Evolutionary conservation across 768 basidiomycete genomes (phyloP).

Genomic region (Mycena sanguinolenta): DNA sequence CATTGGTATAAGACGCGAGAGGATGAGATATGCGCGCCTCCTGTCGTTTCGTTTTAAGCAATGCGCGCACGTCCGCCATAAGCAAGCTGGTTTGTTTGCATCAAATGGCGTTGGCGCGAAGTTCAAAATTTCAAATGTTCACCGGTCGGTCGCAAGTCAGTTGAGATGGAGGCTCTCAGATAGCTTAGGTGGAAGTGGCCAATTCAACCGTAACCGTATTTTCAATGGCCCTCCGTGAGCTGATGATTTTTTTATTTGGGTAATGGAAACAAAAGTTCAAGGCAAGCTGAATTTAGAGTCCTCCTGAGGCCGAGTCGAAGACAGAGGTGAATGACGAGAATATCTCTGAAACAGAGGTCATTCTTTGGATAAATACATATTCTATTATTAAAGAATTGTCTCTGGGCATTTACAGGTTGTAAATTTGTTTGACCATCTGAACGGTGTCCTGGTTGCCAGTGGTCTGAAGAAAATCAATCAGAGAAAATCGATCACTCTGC

Average conservation of each 20-base stretch:
- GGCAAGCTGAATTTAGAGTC: constrained; percentile 49
- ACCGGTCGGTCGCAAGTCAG: too few species aligned
- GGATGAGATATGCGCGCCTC: constrained; percentile 81
- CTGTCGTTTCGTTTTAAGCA: constrained; percentile 87
- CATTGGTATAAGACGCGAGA: constrained; percentile 75
- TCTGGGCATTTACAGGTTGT: constrained; percentile 45
- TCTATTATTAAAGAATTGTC: background rate
- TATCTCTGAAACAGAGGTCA: constrained; percentile 51
- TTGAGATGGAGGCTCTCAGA: too few species aligned
- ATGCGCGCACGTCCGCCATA: constrained; percentile 86
- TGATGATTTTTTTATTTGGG: constrained; percentile 64
- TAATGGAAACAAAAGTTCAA: constrained; percentile 58
- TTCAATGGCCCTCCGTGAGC: too few species aligned
- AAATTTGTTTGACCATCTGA: constrained; percentile 68
- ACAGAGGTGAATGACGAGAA: constrained; percentile 44
- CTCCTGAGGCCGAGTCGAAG: too few species aligned
- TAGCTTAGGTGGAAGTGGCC: too few species aligned
- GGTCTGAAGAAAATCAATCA: constrained; percentile 57
- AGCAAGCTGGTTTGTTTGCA: background rate
- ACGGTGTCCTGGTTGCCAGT: constrained; percentile 77
- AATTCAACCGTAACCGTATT: too few species aligned
- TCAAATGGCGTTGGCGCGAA: background rate
- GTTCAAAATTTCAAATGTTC: background rate
- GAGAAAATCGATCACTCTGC: background rate
- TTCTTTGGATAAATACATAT: constrained; percentile 40